These are phyloP conservation scores for Musa schizocarpa DNA, from an alignment of 176 grass and related monocot genomes.

Conservation along the genomic window DNA sequence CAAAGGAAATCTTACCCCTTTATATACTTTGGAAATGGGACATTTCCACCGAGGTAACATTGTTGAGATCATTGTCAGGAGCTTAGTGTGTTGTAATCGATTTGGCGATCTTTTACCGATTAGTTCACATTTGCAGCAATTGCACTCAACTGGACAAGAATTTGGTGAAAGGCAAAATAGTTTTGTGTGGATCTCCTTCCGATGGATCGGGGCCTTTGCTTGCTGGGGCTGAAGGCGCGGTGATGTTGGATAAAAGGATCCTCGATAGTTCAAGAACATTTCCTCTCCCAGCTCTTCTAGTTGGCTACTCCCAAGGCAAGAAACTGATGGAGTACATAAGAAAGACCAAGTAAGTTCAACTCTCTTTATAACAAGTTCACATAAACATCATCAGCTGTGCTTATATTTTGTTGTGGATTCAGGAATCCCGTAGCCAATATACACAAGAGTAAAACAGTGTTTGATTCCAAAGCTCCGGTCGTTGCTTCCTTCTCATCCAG, in stretches of 20 bases:
- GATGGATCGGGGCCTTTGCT: neutral
- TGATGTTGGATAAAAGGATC: neutral
- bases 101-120: too few relatives aligned
- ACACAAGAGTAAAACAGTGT: neutral
- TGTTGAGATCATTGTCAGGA: too few relatives aligned
- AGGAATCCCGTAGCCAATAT: slow-evolving; percentile 33
- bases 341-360: neutral
- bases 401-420: neutral
- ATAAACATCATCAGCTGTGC: too few relatives aligned
- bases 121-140: neutral
- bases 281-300: neutral
- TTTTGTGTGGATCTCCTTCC: neutral
- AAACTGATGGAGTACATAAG: neutral
- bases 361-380: too few relatives aligned
- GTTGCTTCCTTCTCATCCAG: slow-evolving; percentile 35
- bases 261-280: neutral
- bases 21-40: neutral
- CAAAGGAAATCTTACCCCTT: slow-evolving; percentile 3
- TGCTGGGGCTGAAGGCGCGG: neutral
- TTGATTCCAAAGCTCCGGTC: slow-evolving; percentile 14
- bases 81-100: too few relatives aligned
- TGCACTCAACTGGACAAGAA: neutral
- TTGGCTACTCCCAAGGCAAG: neutral
- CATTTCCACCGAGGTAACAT: neutral
- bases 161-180: slow-evolving; percentile 6